phyloP scores from a whole-genome alignment of 768 basidiomycete genomes.

The Rhizopogon vinicolor region DNA sequence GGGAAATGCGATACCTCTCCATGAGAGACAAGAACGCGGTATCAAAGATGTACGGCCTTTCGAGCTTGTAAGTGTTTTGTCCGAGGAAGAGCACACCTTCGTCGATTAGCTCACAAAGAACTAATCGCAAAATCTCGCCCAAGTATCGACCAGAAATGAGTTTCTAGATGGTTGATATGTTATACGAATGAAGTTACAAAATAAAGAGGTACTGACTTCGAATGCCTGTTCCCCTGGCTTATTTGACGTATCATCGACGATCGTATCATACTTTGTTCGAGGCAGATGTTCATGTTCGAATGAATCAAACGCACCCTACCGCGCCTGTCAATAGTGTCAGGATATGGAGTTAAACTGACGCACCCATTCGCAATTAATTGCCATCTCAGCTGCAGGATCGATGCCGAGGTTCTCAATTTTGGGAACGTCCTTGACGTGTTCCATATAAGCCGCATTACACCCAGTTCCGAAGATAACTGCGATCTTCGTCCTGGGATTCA shows the following conservation, averaged over 20 bases:
- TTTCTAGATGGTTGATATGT: constrained; percentile 49
- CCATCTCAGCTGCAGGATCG: constrained; percentile 67
- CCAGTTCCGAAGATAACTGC: constrained; percentile 98
- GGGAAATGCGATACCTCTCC: constrained; percentile 62
- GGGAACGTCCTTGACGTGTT: constrained; percentile 76
- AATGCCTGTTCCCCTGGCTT: constrained; percentile 96
- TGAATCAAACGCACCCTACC: constrained; percentile 94
- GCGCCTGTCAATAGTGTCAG: not conserved
- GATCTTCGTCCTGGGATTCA: constrained; percentile 86
- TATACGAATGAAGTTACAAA: not conserved
- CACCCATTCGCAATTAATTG: constrained; percentile 97
- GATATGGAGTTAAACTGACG: constrained; percentile 13
- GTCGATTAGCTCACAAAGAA: constrained; percentile 93
- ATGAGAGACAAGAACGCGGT: constrained; percentile 96
- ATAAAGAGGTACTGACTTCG: constrained; percentile 46
- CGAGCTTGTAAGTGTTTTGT: constrained; percentile 98
- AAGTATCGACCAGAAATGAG: constrained; percentile 94
- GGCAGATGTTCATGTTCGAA: constrained; percentile 93
- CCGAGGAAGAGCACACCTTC: constrained; percentile 97
- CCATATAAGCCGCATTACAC: constrained; percentile 98
- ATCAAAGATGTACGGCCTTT: constrained; percentile 88
- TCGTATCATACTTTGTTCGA: constrained; percentile 89
- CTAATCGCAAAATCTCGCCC: constrained; percentile 93
- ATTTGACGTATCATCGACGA: constrained; percentile 91
- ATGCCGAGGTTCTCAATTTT: constrained; percentile 80